Base-by-base conservation (phyloP, 78 protist genomes). In the Acrasis kona region DNA sequence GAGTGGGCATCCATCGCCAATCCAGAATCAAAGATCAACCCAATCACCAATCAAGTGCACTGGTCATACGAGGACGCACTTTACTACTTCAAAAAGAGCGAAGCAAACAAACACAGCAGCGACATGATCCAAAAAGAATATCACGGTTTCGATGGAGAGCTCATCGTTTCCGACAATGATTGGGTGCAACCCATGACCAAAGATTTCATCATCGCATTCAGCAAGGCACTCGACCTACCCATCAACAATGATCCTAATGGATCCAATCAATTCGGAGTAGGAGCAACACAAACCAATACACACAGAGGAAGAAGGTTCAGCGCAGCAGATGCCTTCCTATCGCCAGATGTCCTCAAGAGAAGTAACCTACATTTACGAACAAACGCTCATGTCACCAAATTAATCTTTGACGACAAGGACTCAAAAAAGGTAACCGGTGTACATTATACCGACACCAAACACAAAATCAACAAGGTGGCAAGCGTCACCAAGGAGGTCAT, bases 131-230 rank as follows among this genome's bases (percentile, higher is more conserved):
- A 5, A 19, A 19, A 42, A 19, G 61, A 42, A 19, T 42, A 19
- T 19, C 74, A 70, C 74, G 74, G 74, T 19, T 7, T 19, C 42
- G 30, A 37, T 37, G 74, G 74, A 7, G 42, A 70, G 65, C 74
- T 70, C 41, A 31, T 39, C 8, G 74, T 70, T 7, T 28, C 27
- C 29, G 39, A 39, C 38, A 19, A 7, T n/a, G 8, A 7, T 29
- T 28, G 38, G 9, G n/a, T 39, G 28, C 42, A 7, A 8, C 74
- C 38, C 8, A 28, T 70, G 9, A 30, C 8, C 38, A 7, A 31
- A 70, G 42, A 41, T 70, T 70, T 70, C 74, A 31, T 70, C 5
- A 58, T 5, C 7, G 74, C 74, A 7, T 5, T 8, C n/a, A 37
- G 69, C 69, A 34, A 70, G 5, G 74, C 38, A 31, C 65, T 39